Conservation (phyloP, 345 rosid species). For the Gossypium ekmanianum region DNA sequence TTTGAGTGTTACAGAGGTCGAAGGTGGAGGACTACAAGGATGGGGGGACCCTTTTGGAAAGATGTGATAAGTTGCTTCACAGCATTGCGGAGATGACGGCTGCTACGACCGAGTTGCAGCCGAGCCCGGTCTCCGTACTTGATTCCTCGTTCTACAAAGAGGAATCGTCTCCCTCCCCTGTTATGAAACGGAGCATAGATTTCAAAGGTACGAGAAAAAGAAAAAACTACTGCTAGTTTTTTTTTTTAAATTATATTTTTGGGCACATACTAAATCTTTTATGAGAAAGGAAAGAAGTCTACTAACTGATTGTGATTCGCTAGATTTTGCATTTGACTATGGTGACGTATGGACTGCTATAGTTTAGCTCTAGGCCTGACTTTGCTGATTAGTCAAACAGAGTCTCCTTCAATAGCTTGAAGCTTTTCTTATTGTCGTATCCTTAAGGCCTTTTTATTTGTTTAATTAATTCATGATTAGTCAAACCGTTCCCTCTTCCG, state of each 20-base stretch:
- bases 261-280: not conserved
- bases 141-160: constrained; percentile 81
- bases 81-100: constrained; percentile 86
- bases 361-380: constrained; percentile 9
- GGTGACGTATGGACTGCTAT: constrained; percentile 21
- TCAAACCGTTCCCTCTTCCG: not conserved
- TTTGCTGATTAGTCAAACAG: not conserved
- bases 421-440: not conserved
- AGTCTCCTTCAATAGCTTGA: not conserved
- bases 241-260: not conserved
- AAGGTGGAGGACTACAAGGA: constrained; percentile 56
- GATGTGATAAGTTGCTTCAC: constrained; percentile 82
- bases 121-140: constrained; percentile 94
- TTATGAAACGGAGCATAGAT: constrained; percentile 76
- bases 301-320: not conserved
- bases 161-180: constrained; percentile 75
- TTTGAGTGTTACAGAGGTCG: constrained; percentile 37
- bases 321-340: constrained; percentile 24
- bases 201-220: constrained; percentile 52
- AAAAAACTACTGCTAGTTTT: not conserved
- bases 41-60: constrained; percentile 66
- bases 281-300: not conserved
- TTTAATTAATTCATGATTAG: not conserved
- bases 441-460: not conserved
- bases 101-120: constrained; percentile 58